Evolutionary conservation across 306 rosid genomes (phyloP), one percentile per base, ranked within the genome.

Genomic region (Oemleria cerasiformis): DNA sequence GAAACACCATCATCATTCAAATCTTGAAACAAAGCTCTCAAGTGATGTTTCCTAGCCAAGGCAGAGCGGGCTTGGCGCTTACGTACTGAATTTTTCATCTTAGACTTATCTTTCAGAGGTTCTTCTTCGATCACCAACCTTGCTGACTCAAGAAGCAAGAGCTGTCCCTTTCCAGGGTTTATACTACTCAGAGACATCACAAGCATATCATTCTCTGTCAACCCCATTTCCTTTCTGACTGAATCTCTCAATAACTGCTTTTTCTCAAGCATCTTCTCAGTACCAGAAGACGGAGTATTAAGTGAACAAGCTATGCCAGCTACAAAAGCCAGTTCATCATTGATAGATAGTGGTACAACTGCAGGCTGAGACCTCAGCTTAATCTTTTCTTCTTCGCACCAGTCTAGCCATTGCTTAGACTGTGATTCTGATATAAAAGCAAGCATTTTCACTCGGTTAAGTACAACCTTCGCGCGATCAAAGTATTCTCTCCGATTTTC

Each of bases 141-240:
- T 66, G 87, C 92, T 65, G 97, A 88, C 75, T 87, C 88, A 81
- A 92, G 89, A 78, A 90, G 87, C 75, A 88, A 77, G 58, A 88
- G 79, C 77, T 92, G 98, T 63, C 98, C 98, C 82, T 92, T 92
- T 54, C 90, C 97, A 42, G 96, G 86, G 81, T 92, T 90, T 73
- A 92, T 90, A 77, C 98, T 90, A 78, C 98, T 90, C 17, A 92
- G 87, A 59, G 92, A 79, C 65, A 92, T 81, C 81, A 84, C 93
- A 74, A 92, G 90, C 87, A 88, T 83, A 69, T 90, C 98, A 60
- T 75, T 81, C 50, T 90, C 89, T 14, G 58, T 76, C 61, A 92
- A 86, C 25, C 87, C 96, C 84, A 92, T 90, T 83, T 88, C 97
- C 78, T 81, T 85, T 77, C 98, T 77, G 55, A 86, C 82, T 9